Conservation (phyloP, 768 basidiomycete species). For the Hygrocybe punicea region DNA sequence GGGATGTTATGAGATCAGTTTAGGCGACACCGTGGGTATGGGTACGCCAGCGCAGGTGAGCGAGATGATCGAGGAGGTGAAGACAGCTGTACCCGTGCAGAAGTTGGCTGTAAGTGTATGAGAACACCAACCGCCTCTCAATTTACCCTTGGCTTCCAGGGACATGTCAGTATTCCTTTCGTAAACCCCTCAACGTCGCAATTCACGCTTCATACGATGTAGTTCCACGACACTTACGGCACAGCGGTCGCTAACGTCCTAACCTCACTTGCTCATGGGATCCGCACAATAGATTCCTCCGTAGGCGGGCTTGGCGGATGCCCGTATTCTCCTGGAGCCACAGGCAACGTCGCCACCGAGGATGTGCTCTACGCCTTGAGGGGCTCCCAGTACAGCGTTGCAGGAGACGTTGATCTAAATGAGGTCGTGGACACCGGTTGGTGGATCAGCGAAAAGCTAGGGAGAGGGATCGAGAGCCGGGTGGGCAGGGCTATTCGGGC, state of each 20-base stretch:
- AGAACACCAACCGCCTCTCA: background rate
- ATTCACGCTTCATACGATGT: slow-evolving; percentile 3
- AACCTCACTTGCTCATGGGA: slow-evolving; percentile 64
- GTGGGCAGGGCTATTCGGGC: slow-evolving; percentile 72
- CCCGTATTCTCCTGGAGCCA: slow-evolving; percentile 94
- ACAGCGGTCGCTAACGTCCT: slow-evolving; percentile 77
- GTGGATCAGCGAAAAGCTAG: slow-evolving; percentile 74
- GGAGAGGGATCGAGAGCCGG: slow-evolving; percentile 67
- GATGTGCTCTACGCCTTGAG: slow-evolving; percentile 83
- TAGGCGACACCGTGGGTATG: slow-evolving; percentile 89
- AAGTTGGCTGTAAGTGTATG: slow-evolving; percentile 61
- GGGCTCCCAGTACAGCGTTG: slow-evolving; percentile 56
- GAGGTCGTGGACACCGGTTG: slow-evolving; percentile 70
- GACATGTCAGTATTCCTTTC: slow-evolving; percentile 45
- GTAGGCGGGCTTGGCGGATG: slow-evolving; percentile 93
- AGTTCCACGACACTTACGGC: slow-evolving; percentile 92
- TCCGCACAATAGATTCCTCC: slow-evolving; percentile 78
- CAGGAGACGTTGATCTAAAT: slow-evolving; percentile 54
- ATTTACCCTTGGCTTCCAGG: slow-evolving; percentile 31
- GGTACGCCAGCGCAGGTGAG: slow-evolving; percentile 70
- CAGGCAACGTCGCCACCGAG: slow-evolving; percentile 93
- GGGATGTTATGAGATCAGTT: slow-evolving; percentile 91
- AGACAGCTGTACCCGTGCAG: slow-evolving; percentile 54
- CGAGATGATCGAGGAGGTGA: slow-evolving; percentile 68
- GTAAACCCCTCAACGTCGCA: background rate